phyloP scores from a whole-genome alignment of 2,329 filamentous ascomycete genomes.

The Hypomyces perniciosus region DNA sequence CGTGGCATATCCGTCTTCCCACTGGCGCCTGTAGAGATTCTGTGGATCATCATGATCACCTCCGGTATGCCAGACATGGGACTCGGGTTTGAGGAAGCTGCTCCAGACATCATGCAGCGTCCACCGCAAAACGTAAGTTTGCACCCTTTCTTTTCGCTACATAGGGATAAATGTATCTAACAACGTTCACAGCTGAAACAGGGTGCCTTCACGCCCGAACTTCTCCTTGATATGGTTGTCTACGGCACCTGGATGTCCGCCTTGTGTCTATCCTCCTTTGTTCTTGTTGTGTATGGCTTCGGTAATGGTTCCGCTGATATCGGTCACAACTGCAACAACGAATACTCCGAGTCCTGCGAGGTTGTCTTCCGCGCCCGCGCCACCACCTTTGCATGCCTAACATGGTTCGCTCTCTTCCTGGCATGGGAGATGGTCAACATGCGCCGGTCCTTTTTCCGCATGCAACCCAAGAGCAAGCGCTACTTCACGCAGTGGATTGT shows the following conservation, averaged over 20 bases:
- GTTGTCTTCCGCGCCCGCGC: constrained; percentile 63
- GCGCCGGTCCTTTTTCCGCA: constrained; percentile 65
- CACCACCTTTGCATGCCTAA: constrained; percentile 65
- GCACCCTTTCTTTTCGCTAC: background rate
- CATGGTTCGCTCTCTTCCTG: constrained; percentile 68
- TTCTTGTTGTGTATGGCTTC: constrained; percentile 44
- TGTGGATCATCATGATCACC: constrained; percentile 77
- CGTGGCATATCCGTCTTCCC: constrained; percentile 62
- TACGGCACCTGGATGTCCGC: constrained; percentile 63
- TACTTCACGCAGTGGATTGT: constrained; percentile 60
- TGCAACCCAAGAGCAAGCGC: constrained; percentile 56
- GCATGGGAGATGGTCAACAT: constrained; percentile 71
- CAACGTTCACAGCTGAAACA: constrained; percentile 25
- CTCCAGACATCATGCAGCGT: constrained; percentile 61
- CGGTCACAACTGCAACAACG: constrained; percentile 53
- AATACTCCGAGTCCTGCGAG: constrained; percentile 46
- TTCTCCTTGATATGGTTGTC: constrained; percentile 59
- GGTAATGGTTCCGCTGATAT: constrained; percentile 46
- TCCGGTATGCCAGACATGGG: constrained; percentile 71
- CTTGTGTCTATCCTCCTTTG: constrained; percentile 49
- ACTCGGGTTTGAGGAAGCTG: constrained; percentile 63
- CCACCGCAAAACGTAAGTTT: constrained; percentile 56
- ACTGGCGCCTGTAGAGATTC: constrained; percentile 65
- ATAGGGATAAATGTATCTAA: constrained; percentile 7
- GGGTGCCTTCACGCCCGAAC: constrained; percentile 60